Base-by-base conservation (phyloP, 2,329 filamentous ascomycete species). In the Colletotrichum melonis region DNA sequence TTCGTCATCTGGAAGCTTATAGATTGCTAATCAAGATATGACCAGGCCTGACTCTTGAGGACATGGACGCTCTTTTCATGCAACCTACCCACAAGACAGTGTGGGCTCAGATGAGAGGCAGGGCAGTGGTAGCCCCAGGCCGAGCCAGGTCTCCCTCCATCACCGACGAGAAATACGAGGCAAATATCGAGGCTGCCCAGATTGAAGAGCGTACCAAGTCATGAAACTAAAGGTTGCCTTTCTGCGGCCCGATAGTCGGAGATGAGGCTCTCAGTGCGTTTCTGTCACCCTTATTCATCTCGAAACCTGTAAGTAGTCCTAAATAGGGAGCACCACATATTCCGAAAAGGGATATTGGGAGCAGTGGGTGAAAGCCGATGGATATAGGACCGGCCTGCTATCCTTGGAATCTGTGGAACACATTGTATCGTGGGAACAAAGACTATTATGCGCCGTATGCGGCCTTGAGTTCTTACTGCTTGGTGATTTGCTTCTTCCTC, bases 11-110 rank as follows among this genome's bases (percentile, higher is more conserved):
- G 14, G 4, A 24, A 1, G 3, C 4, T 6, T 60, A 2, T 0
- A 16, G 11, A 26, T 22, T 9, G 11, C 57, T 49, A 8, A 64
- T 26, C 0, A 7, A 6, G 14, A 16, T 42, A 5, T 0, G 2
- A 66, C 26, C 8, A 81, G 80, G 80, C 24, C 79, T 88, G 12
- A 83, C 85, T 2, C 81, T 88, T 7, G 87, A 89, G 75, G 83
- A 83, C 30, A 86, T 88, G 81, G 86, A 88, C 14, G 69, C 76
- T 11, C 75, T 82, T 1, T 82, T 82, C 22, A 58, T 75, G 35
- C 75, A 76, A 11, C 79, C 80, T 2, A 80, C 80, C 5, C 79
- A 79, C 69, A 80, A 79, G 74, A 80, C 79, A 2, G 80, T 81
- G 16, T 81, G 80, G 80, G 74, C 71, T 1, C 76, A 78, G 14